Conservation (phyloP, 1,284 basidiomycete species). For the Fomes fomentarius region DNA sequence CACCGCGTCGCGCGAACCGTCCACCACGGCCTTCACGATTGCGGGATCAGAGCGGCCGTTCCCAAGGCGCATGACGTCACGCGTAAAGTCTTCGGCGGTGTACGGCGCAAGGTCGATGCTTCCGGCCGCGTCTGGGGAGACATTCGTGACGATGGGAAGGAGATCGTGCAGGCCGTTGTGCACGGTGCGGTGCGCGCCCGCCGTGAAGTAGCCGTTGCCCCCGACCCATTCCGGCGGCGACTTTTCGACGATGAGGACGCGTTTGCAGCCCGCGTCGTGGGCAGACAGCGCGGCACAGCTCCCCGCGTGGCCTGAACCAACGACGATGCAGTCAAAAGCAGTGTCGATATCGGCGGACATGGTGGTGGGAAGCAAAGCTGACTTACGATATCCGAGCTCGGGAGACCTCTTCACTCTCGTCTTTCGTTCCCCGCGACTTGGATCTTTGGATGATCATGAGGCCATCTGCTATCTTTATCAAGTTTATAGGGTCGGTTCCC, state of each 20-base stretch:
- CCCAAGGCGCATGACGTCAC: conserved; percentile 63
- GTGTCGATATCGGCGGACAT: conserved; percentile 14
- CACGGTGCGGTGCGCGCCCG: conserved; percentile 64
- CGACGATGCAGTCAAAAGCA: conserved; percentile 53
- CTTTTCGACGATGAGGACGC: conserved; percentile 68
- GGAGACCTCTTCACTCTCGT: background rate
- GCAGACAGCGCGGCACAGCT: conserved; percentile 67
- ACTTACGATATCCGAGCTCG: background rate
- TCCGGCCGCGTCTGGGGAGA: conserved; percentile 42
- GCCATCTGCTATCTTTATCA: background rate
- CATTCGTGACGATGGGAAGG: conserved; percentile 54
- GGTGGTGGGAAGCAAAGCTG: background rate
- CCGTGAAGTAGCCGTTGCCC: conserved; percentile 74
- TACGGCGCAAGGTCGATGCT: conserved; percentile 64
- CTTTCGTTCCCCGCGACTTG: background rate
- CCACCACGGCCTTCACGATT: conserved; percentile 57
- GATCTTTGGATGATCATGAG: background rate
- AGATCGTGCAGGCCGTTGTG: conserved; percentile 62
- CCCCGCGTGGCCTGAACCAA: conserved; percentile 72
- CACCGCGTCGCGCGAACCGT: conserved; percentile 55
- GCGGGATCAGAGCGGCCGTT: conserved; percentile 48
- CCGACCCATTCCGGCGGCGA: conserved; percentile 65
- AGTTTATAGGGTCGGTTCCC: background rate
- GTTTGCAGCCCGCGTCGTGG: conserved; percentile 56
- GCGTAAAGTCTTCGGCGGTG: conserved; percentile 52